Percentiles rank a stretch among this genome's conserved stretches.
phyloP scores from a whole-genome alignment of 2,329 filamentous ascomycete genomes.

The Alternaria alternata region DNA sequence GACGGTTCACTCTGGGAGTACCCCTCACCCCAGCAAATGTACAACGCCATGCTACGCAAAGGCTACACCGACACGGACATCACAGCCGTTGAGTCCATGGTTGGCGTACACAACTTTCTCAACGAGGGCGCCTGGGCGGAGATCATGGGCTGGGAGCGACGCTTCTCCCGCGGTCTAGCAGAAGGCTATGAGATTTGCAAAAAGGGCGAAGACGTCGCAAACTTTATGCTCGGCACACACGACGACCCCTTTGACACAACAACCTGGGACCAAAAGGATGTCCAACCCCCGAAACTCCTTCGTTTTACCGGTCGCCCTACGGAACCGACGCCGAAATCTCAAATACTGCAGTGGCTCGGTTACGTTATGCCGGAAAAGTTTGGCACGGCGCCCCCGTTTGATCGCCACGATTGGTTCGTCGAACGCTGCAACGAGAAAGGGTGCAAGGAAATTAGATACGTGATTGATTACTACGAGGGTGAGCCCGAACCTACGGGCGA shows the following conservation, averaged over 20 bases:
- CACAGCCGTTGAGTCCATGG: slow-evolving; percentile 95
- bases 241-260: slow-evolving; percentile 46
- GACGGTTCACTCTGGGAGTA: slow-evolving; percentile 90
- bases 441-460: slow-evolving; percentile 82
- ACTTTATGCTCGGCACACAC: slow-evolving; percentile 58
- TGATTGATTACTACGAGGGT: slow-evolving; percentile 96
- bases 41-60: slow-evolving; percentile 95
- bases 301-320: slow-evolving; percentile 89
- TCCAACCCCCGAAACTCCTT: slow-evolving; percentile 73
- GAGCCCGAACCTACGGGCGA: slow-evolving; percentile 84
- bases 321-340: slow-evolving; percentile 90
- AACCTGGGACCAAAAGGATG: slow-evolving; percentile 46
- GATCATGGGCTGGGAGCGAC: slow-evolving; percentile 90
- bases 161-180: slow-evolving; percentile 77
- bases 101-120: slow-evolving; percentile 95
- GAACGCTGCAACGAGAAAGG: slow-evolving; percentile 73
- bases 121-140: slow-evolving; percentile 98
- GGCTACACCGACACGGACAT: slow-evolving; percentile 94
- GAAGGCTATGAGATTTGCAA: slow-evolving; percentile 78
- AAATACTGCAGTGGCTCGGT: slow-evolving; percentile 81
- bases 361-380: slow-evolving; percentile 82
- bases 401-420: slow-evolving; percentile 97
- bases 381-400: slow-evolving; percentile 84
- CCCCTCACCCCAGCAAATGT: slow-evolving; percentile 98
- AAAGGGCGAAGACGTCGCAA: slow-evolving; percentile 74